Percentiles rank a stretch among this genome's conserved stretches.
These are phyloP conservation scores for Phytopythium kandeliae DNA, from an alignment of 352 stramenopile genomes.

Conservation along the genomic window DNA sequence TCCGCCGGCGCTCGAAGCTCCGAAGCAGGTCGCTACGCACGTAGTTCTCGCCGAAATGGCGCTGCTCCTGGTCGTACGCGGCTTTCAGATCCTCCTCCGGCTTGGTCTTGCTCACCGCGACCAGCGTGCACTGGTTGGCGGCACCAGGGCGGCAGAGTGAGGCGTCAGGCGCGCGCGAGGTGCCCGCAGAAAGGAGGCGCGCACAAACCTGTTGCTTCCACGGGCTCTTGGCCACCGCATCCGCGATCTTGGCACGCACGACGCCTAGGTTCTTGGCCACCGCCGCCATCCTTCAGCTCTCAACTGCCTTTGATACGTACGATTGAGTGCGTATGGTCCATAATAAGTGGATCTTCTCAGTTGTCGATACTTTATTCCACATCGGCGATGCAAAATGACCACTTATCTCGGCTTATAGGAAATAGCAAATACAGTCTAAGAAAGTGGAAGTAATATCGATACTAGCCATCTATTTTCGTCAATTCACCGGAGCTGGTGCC, in stretches of 20 bases:
- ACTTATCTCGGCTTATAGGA: too few relatives aligned
- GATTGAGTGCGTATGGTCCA: too few relatives aligned
- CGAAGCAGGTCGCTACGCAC: conserved; percentile 31
- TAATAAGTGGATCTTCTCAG: too few relatives aligned
- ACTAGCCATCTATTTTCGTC: too few relatives aligned
- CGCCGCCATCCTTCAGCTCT: conserved; percentile 25
- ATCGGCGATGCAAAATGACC: too few relatives aligned
- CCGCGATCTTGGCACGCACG: conserved; percentile 52
- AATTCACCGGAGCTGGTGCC: too few relatives aligned
- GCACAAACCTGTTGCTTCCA: conserved; percentile 35
- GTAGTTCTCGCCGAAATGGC: conserved; percentile 99
- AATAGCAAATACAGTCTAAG: too few relatives aligned
- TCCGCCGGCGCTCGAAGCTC: too few relatives aligned
- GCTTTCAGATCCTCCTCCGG: conserved; percentile 83
- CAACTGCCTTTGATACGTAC: too few relatives aligned
- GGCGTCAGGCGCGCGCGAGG: background rate
- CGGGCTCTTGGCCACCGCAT: conserved; percentile 45
- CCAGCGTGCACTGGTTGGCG: conserved; percentile 53
- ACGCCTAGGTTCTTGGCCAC: conserved; percentile 55
- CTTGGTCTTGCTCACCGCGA: conserved; percentile 95
- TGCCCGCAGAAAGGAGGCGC: background rate
- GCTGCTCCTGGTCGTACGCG: conserved; percentile 89
- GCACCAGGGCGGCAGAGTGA: background rate
- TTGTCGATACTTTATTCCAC: too few relatives aligned
- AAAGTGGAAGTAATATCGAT: too few relatives aligned